Percentiles rank a stretch among this genome's conserved stretches.
phyloP scores from a whole-genome alignment of 345 rosid species.

The Lenwebbia sp. region DNA sequence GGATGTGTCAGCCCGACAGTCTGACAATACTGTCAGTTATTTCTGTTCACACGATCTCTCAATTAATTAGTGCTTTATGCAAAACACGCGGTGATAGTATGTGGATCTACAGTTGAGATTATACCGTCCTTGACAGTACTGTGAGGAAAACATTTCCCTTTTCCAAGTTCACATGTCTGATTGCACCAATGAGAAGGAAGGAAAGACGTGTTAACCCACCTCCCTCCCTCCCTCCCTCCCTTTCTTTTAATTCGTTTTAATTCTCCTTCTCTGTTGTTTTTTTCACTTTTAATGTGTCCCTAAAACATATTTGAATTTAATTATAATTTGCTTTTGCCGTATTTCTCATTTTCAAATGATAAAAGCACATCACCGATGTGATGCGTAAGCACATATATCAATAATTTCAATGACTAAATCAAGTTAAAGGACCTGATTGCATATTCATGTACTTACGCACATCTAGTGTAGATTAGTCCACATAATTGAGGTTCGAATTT shows the following conservation, averaged over 20 bases:
- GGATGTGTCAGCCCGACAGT: no score
- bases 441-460: neutral
- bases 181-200: neutral
- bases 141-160: no score
- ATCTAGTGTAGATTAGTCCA: neutral
- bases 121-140: no score
- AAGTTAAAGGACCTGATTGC: neutral
- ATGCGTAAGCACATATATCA: neutral
- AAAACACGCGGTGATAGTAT: no score
- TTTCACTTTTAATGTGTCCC: neutral
- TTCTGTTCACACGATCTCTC: no score
- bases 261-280: neutral
- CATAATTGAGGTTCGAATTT: neutral
- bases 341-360: neutral
- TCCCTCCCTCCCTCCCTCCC: no score
- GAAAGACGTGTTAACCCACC: neutral
- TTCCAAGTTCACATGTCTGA: neutral
- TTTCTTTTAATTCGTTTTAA: neutral
- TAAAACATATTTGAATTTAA: neutral
- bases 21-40: no score
- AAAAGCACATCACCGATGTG: neutral
- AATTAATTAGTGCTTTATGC: no score
- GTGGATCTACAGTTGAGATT: no score
- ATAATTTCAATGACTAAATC: neutral
- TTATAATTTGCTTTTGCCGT: neutral